phyloP scores from a whole-genome alignment of 1,284 basidiomycete genomes.

The Cutaneotrichosporon cutaneum region DNA sequence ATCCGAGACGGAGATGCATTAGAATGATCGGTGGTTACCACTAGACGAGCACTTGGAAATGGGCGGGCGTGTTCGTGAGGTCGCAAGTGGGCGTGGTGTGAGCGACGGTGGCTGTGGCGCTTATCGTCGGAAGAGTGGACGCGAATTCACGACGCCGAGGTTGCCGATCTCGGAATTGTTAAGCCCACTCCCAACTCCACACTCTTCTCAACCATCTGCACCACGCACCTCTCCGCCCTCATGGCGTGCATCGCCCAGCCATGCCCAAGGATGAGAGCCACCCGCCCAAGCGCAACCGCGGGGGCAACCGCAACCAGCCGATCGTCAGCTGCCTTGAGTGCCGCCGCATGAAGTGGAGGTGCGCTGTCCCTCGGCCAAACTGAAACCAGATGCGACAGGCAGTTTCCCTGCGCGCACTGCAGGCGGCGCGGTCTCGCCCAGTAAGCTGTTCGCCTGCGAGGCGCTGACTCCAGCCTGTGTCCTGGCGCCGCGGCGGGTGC shows the following conservation, averaged over 20 bases:
- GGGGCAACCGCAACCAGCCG: slow-evolving; percentile 2
- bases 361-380: not conserved
- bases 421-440: too few relatives aligned
- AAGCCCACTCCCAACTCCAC: not conserved
- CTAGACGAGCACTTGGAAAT: not conserved
- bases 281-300: too few relatives aligned
- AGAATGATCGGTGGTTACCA: not conserved
- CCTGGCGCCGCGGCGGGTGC: not conserved
- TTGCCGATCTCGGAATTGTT: slow-evolving; percentile 8
- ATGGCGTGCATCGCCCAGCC: too few relatives aligned
- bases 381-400: not conserved
- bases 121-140: not conserved
- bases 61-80: not conserved
- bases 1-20: not conserved
- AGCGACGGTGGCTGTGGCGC: too few relatives aligned
- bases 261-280: too few relatives aligned
- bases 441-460: too few relatives aligned
- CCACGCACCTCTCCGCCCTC: not conserved
- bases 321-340: slow-evolving; percentile 15
- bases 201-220: not conserved
- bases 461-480: slow-evolving; percentile 2
- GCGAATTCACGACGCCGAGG: not conserved
- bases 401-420: not conserved
- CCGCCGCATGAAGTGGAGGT: slow-evolving; percentile 16
- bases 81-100: too few relatives aligned